Evolutionary conservation across 805 yeast species (phyloP).

Genomic region (Pichia occidentalis): DNA sequence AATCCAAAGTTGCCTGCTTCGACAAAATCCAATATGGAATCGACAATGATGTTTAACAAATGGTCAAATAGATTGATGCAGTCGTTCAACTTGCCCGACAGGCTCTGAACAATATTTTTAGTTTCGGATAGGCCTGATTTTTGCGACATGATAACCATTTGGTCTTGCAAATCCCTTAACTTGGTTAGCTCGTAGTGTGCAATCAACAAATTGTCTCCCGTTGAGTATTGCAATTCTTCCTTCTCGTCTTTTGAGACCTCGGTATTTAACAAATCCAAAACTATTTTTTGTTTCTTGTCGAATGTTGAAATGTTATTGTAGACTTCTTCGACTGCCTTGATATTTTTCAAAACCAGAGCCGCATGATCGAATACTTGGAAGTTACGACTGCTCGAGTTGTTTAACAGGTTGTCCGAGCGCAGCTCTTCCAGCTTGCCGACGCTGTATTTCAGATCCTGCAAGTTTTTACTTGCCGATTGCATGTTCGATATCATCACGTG

Average conservation of each 20-base stretch:
- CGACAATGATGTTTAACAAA: conserved; percentile 57
- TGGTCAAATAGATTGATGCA: conserved; percentile 56
- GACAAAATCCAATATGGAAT: conserved; percentile 57
- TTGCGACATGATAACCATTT: conserved; percentile 49
- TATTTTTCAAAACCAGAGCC: conserved; percentile 62
- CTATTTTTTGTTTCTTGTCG: conserved; percentile 40
- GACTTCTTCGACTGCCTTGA: conserved; percentile 61
- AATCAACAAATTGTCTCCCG: conserved; percentile 48
- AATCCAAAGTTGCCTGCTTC: conserved; percentile 62
- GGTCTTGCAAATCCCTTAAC: conserved; percentile 74
- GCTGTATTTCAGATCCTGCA: conserved; percentile 41
- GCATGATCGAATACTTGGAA: conserved; percentile 65
- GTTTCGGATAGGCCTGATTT: conserved; percentile 48
- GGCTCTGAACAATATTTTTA: conserved; percentile 53
- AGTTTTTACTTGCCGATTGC: conserved; percentile 34
- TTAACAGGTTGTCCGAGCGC: conserved; percentile 33
- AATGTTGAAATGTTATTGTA: conserved; percentile 56
- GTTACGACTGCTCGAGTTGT: conserved; percentile 49
- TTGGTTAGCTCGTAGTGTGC: conserved; percentile 67
- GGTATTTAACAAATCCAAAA: conserved; percentile 47
- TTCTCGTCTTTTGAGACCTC: conserved; percentile 16
- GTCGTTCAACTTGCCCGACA: conserved; percentile 43
- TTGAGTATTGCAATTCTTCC: conserved; percentile 23
- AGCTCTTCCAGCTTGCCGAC: conserved; percentile 30
- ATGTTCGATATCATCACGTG: conserved; percentile 20